Conservation (phyloP, 192 early-diverging fungal species). For the Gonapodya prolifera region DNA sequence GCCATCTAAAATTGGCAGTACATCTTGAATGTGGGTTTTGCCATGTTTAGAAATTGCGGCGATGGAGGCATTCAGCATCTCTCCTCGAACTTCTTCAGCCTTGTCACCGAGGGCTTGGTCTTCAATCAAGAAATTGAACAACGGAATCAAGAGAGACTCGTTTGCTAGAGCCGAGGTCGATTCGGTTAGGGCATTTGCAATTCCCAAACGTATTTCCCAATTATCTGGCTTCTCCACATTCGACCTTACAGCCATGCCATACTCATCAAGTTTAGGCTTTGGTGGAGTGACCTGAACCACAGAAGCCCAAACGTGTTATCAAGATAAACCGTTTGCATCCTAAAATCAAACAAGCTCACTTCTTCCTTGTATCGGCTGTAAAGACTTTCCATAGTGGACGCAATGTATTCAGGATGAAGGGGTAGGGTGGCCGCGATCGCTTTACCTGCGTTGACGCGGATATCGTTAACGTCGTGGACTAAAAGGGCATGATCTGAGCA, state of each 20-base stretch:
- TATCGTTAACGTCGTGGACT: conserved; percentile 37
- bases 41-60: conserved; percentile 62
- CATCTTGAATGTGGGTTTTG: conserved; percentile 38
- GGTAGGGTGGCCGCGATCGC: conserved; percentile 52
- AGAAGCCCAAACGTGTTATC: too few relatives aligned
- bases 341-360: conserved; percentile 13
- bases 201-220: conserved; percentile 65
- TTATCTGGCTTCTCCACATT: conserved; percentile 71
- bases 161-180: conserved; percentile 46
- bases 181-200: conserved; percentile 59
- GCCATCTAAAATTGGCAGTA: conserved; percentile 66
- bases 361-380: conserved; percentile 45
- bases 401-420: conserved; percentile 32
- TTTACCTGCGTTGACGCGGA: conserved; percentile 45
- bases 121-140: conserved; percentile 72
- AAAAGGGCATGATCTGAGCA: conserved; percentile 6
- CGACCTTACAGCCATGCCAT: conserved; percentile 74
- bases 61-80: conserved; percentile 80
- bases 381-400: conserved; percentile 38
- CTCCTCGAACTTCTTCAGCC: conserved; percentile 56
- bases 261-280: conserved; percentile 80
- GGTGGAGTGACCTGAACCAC: conserved; percentile 49
- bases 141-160: conserved; percentile 30
- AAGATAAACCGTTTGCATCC: too few relatives aligned
- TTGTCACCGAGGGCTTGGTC: conserved; percentile 76